Base-by-base conservation (phyloP, 176 grass and related monocot species). In the Aegilops bicornis region DNA sequence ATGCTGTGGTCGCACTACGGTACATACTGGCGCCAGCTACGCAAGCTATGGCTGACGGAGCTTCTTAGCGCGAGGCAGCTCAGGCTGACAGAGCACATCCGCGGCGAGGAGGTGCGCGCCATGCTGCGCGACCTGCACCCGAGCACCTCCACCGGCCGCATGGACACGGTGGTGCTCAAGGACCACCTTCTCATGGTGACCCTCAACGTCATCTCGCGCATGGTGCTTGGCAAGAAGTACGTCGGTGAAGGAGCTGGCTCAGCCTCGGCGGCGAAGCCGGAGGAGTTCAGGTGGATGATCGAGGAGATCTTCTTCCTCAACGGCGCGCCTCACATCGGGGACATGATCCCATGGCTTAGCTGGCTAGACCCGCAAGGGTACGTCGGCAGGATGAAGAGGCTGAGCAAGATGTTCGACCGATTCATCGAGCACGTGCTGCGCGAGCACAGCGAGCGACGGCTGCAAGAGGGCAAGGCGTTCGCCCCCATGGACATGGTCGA, bases 251-350 rank as follows among this genome's bases (percentile, higher is more conserved):
- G 35, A 20, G 66, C 29, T 1, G 35, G 84, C 4, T 48, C 45
- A 1, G 45, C 45, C 45, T 14, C 45, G 2, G 4, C 79, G 10
- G 86, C 87, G 79, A 88, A 89, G 19, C 94, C 85, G 2, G 88
- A 94, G 80, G 92, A 97, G 83, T 97, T 97, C 89, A 97, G 94
- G 87, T 76, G 20, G 80, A 97, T 97, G 92, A 70, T 97, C 2
- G 94, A 94, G 47, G 94, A 97, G 86, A 69, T 94, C 75, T 97
- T 97, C 86, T 76, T 97, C 64, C 89, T 97, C 14, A 94, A 92
- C 56, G 94, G 94, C 1, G 91, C 90, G 74, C 71, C 94, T 64
- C 93, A 94, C 88, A 97, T 97, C 75, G 92, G 94, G 24, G 94
- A 97, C 79, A 92, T 87, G n/a, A 97, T 97, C 63, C 94, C 94